Base-by-base conservation (phyloP, 2,329 filamentous ascomycete genomes). In the Chaetothyriales sp. region DNA sequence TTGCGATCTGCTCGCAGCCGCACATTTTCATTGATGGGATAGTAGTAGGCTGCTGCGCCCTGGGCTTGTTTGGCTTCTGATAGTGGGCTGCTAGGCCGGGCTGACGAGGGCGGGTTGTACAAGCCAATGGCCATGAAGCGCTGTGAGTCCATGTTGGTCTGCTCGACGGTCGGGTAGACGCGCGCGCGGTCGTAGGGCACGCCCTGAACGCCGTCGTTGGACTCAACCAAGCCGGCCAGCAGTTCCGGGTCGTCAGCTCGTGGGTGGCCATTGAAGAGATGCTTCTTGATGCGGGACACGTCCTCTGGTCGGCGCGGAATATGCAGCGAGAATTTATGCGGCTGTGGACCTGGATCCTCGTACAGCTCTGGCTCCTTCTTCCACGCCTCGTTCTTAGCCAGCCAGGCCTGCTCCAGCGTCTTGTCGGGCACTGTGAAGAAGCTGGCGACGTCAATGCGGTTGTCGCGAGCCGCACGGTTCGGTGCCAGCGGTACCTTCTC, bases 321-420 rank as follows among this genome's bases (percentile, higher is more conserved):
- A 64, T 75, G 80, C 51, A 79, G 73, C 49, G 80, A 75, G 62
- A 78, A 82, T 58, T 79, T 73, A 64, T 70, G 79, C 3, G 70
- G 70, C 39, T 76, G 66, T 9, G 71, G 72, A 8, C 76, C 71
- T 1, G 74, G 74, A 26, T 75, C 70, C 9, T 74, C 70, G 45
- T 73, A 70, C 4, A 70, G 62, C 12, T 64, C 65, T 1, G 75
- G 73, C 48, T 79, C 73, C 8, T 68, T 63, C 49, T 73, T 67
- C 58, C 73, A 68, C 10, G 74, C 68, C 2, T 65, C 66, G 26
- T 65, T 62, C 56, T 74, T 73, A 32, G 72, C 70, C 43, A 71
- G 63, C 59, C 73, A 75, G 46, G 69, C 67, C 52, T 73, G 62
- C 47, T 63, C 69, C 18, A 71, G 62, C 47, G 73, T 68, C 36